phyloP scores from a whole-genome alignment of 768 basidiomycete genomes.

The Boletus vinaceobasis region DNA sequence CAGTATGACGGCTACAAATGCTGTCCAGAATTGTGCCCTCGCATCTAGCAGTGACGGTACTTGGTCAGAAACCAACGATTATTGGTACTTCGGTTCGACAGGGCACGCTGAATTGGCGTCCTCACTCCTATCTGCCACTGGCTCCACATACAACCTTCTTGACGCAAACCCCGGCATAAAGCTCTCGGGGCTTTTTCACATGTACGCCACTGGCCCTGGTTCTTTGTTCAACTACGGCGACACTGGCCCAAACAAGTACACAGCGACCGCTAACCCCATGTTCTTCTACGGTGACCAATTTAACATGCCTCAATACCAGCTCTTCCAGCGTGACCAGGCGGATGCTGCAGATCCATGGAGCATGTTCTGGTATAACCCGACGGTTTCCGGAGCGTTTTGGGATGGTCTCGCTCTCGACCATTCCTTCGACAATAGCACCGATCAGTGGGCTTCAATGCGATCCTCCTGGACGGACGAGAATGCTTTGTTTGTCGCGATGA shows the following conservation, averaged over 20 bases:
- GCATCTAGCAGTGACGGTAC: constrained; percentile 72
- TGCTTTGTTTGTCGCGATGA: constrained; percentile 84
- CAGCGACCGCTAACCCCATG: constrained; percentile 87
- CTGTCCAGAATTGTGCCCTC: constrained; percentile 68
- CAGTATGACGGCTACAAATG: constrained; percentile 65
- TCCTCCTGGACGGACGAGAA: constrained; percentile 88
- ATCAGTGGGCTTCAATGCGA: constrained; percentile 90
- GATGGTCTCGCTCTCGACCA: constrained; percentile 77
- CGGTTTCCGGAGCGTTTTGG: constrained; percentile 88
- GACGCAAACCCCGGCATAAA: constrained; percentile 65
- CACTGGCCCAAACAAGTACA: constrained; percentile 86
- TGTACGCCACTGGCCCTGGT: constrained; percentile 82
- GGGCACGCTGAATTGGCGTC: constrained; percentile 87
- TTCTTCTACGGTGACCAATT: constrained; percentile 72
- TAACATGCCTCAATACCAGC: constrained; percentile 66
- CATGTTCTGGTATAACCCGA: constrained; percentile 94
- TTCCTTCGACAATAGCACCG: constrained; percentile 66
- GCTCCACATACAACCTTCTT: constrained; percentile 74
- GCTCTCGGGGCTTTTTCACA: constrained; percentile 82
- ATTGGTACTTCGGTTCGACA: constrained; percentile 94
- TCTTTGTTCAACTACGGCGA: constrained; percentile 70
- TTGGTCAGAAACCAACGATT: constrained; percentile 92
- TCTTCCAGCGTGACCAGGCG: constrained; percentile 87
- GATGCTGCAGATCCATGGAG: constrained; percentile 83
- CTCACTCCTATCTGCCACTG: constrained; percentile 80